Evolutionary conservation across 1,139 yeast genomes (phyloP), one percentile per base, ranked within the genome.

Genomic region (Arxiozyma bovina): DNA sequence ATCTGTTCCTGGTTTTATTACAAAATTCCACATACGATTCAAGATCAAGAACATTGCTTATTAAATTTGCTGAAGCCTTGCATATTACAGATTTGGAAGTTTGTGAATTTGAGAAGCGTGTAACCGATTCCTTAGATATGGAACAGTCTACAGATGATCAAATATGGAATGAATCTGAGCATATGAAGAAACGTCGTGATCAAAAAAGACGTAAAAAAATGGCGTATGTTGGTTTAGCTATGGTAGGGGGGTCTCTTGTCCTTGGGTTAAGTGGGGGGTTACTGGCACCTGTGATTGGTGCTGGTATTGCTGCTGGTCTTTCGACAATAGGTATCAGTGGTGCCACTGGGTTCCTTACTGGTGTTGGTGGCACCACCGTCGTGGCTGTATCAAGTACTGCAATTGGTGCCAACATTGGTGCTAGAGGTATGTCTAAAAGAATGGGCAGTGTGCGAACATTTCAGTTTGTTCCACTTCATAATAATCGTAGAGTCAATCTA

Each of bases 231-330:
- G 99, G 99, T 0, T 73, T 94, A 55, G 99, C 99, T 0, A 93
- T 98, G 3, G 77, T 91, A n/a, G 98, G 99, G 18, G 99, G 99
- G 1, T 91, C 96, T 0, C 75, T 94, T 38, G 96, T 95, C 1
- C 81, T 94, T 56, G 99, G 99, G 1, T 75, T 94, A 38, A 88
- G 97, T 54, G 98, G 96, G 17, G 99, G 99, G 2, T 72, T 94
- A 50, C 74, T 94, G 51, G 99, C 99, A 0, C 99, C 99, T 0
- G 96, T 94, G 4, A 94, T 94, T 64, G 99, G 99, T 48, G 98
- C 98, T 0, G 99, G 99, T 62, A 69, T 94, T 30, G 99, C 99
- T 1, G 98, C 99, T 2, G 99, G 99, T 12, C 75, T 94, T 48
- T 85, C 98, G 0, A 93, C 99, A 0, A 82, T 93, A 38, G 99